A percentile compares a stretch with the other conserved stretches of the same genome.
Evolutionary conservation across 768 basidiomycete genomes (phyloP).

Genomic region (Russula foetens): DNA sequence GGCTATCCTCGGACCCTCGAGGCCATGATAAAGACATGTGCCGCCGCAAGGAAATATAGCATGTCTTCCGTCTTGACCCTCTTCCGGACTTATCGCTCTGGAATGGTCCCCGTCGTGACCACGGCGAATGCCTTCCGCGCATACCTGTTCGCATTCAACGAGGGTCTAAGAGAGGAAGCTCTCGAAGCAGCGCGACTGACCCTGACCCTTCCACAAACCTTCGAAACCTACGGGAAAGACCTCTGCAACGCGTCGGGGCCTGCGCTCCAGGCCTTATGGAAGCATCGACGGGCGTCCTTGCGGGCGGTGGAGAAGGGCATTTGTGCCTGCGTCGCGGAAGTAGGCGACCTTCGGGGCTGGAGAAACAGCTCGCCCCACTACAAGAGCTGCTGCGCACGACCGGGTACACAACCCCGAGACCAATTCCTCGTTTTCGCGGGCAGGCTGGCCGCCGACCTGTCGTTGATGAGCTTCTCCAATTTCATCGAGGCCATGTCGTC

Average conservation of each 20-base stretch:
- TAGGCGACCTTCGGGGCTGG: not conserved
- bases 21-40: conserved; percentile 1
- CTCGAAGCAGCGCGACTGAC: not conserved
- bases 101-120: not conserved
- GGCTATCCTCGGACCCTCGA: conserved; percentile 3
- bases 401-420: not conserved
- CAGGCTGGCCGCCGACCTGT: not conserved
- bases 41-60: not conserved
- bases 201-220: not conserved
- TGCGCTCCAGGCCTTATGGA: conserved; percentile 1
- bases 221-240: not conserved
- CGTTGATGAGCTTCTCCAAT: not conserved
- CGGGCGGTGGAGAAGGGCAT: not conserved
- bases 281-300: not conserved
- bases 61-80: not conserved
- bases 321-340: not conserved
- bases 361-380: not conserved
- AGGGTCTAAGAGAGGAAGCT: not conserved
- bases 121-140: not conserved
- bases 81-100: not conserved
- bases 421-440: not conserved
- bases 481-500: not conserved
- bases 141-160: not conserved
- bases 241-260: not conserved
- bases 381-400: not conserved